phyloP scores from a whole-genome alignment of 345 rosid genomes.

The Syzygium aqueum region DNA sequence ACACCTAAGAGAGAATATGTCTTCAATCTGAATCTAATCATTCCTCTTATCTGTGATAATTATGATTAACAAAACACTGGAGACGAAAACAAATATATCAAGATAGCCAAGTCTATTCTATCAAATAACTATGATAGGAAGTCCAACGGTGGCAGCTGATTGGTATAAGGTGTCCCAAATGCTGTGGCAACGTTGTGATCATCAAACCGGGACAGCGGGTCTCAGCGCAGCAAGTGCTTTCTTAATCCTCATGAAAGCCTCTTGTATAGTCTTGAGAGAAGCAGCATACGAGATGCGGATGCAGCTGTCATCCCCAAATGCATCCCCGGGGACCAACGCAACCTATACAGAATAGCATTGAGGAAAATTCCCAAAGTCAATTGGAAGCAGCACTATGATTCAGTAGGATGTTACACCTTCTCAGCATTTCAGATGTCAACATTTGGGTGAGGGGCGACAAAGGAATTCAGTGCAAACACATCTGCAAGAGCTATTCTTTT shows the following conservation, averaged over 20 bases:
- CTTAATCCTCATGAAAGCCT: slow-evolving; percentile 70
- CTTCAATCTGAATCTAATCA: not conserved
- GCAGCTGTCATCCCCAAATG: slow-evolving; percentile 87
- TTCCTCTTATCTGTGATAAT: not conserved
- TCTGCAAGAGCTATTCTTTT: not conserved
- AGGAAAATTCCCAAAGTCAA: not conserved
- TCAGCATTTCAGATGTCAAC: not conserved
- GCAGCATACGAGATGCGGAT: slow-evolving; percentile 85
- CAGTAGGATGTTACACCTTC: not conserved
- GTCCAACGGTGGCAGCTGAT: not conserved
- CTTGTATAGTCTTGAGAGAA: slow-evolving; percentile 61
- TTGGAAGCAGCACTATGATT: not conserved
- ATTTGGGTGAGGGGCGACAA: not conserved
- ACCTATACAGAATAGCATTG: slow-evolving; percentile 32
- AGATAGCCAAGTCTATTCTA: not conserved
- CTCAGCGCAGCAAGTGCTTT: slow-evolving; percentile 53
- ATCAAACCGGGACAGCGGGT: slow-evolving; percentile 41
- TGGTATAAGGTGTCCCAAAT: not conserved
- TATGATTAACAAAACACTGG: not conserved
- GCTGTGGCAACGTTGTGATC: not conserved
- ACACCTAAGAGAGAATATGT: not conserved
- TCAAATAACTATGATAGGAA: not conserved
- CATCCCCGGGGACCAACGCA: slow-evolving; percentile 93
- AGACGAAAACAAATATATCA: not conserved
- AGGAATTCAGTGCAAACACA: not conserved